Percentiles rank a stretch among this genome's conserved stretches.
phyloP scores from a whole-genome alignment of 805 yeast genomes.

The Candida coquimbonensis region DNA sequence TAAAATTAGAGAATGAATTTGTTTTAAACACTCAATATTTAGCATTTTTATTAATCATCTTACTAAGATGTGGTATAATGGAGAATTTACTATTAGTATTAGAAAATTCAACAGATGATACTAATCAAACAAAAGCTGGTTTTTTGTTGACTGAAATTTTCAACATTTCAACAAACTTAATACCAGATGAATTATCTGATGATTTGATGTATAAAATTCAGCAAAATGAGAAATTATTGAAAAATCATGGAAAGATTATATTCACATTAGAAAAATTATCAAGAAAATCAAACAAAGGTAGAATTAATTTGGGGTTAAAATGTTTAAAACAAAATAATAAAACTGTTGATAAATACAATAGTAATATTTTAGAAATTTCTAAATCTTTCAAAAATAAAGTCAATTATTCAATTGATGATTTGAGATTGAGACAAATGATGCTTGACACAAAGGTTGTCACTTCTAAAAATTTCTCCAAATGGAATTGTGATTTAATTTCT shows the following conservation, averaged over 20 bases:
- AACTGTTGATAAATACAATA: background rate
- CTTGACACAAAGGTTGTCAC: slow-evolving; percentile 63
- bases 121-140: slow-evolving; percentile 51
- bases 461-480: slow-evolving; percentile 70
- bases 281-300: slow-evolving; percentile 31
- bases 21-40: slow-evolving; percentile 54
- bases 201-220: slow-evolving; percentile 3
- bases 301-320: slow-evolving; percentile 29
- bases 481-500: slow-evolving; percentile 80
- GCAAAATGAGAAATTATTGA: background rate
- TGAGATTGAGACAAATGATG: slow-evolving; percentile 58
- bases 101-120: slow-evolving; percentile 36
- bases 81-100: slow-evolving; percentile 38
- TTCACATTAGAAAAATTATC: slow-evolving; percentile 43
- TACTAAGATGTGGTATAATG: slow-evolving; percentile 51
- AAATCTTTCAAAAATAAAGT: slow-evolving; percentile 10
- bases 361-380: slow-evolving; percentile 19
- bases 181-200: slow-evolving; percentile 41
- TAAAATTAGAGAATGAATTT: slow-evolving; percentile 35
- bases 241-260: slow-evolving; percentile 24
- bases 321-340: slow-evolving; percentile 16
- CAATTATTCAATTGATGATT: slow-evolving; percentile 40
- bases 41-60: slow-evolving; percentile 49
- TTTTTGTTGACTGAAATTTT: slow-evolving; percentile 57
- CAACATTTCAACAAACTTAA: slow-evolving; percentile 42